Percentiles rank a stretch among this genome's conserved stretches.
Conservation (phyloP, 192 early-diverging fungal genomes). For the Backusella macrospora region DNA sequence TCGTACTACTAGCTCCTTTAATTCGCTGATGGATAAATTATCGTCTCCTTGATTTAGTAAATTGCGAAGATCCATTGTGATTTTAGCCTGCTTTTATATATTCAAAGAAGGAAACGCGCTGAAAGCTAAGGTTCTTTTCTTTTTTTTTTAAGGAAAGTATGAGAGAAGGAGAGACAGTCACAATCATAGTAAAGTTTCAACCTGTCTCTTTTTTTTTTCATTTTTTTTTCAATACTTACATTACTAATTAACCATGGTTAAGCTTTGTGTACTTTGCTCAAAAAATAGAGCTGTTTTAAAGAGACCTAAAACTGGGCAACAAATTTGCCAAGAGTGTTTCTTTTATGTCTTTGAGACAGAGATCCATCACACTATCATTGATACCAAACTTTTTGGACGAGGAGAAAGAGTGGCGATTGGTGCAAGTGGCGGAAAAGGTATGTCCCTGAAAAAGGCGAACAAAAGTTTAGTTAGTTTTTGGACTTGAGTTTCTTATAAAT, state of each 20-base stretch:
- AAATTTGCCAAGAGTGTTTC: constrained; percentile 91
- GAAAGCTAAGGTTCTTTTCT: not conserved
- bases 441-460: not conserved
- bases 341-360: constrained; percentile 92
- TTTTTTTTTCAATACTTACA: constrained; percentile 19
- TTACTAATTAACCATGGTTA: constrained; percentile 44
- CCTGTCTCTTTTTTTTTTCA: constrained; percentile 13
- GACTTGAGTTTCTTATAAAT: not conserved
- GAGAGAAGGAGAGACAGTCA: not conserved
- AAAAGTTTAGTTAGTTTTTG: not conserved
- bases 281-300: constrained; percentile 78
- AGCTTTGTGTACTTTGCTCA: constrained; percentile 72
- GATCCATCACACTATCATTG: constrained; percentile 89
- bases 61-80: constrained; percentile 27
- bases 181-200: not conserved
- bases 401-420: constrained; percentile 94
- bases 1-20: not conserved
- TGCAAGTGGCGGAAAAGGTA: constrained; percentile 91
- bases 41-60: constrained; percentile 24
- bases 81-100: not conserved
- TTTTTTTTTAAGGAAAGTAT: no score
- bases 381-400: constrained; percentile 78
- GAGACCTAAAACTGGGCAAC: constrained; percentile 89
- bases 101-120: constrained; percentile 1
- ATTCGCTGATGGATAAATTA: constrained; percentile 3